phyloP scores from a whole-genome alignment of 2,329 filamentous ascomycete species.

The Thielaviopsis ethacetica region DNA sequence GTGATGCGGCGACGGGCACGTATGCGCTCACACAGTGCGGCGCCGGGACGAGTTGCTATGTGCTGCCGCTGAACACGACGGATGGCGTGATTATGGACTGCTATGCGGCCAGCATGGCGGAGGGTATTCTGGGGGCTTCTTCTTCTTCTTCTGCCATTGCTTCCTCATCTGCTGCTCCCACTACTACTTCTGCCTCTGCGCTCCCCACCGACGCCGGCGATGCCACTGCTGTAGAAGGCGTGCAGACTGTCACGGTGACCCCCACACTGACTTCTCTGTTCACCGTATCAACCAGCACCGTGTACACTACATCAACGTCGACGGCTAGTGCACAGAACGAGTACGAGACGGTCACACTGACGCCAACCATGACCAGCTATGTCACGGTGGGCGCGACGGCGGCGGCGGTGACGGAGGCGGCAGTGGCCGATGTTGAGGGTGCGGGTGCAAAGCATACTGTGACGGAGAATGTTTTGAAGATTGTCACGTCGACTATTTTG shows the following conservation, averaged over 20 bases:
- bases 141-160: neutral
- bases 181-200: neutral
- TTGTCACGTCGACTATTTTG: neutral
- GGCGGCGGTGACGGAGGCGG: neutral
- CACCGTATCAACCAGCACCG: neutral
- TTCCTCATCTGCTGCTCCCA: neutral
- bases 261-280: constrained; percentile 8
- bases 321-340: neutral
- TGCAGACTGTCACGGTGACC: constrained; percentile 10
- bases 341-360: neutral
- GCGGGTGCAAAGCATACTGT: neutral
- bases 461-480: neutral
- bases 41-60: constrained; percentile 28
- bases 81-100: constrained; percentile 34
- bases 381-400: neutral
- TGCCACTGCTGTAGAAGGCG: neutral
- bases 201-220: neutral
- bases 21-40: constrained; percentile 27
- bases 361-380: constrained; percentile 1
- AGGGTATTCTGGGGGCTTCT: constrained; percentile 25
- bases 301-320: neutral
- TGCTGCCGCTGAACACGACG: constrained; percentile 34
- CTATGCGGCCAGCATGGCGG: constrained; percentile 23
- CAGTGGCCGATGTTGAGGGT: neutral
- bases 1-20: constrained; percentile 21